Evolutionary conservation across 495 filamentous ascomycete species (phyloP).

Genomic region (Daldinia decipiens): DNA sequence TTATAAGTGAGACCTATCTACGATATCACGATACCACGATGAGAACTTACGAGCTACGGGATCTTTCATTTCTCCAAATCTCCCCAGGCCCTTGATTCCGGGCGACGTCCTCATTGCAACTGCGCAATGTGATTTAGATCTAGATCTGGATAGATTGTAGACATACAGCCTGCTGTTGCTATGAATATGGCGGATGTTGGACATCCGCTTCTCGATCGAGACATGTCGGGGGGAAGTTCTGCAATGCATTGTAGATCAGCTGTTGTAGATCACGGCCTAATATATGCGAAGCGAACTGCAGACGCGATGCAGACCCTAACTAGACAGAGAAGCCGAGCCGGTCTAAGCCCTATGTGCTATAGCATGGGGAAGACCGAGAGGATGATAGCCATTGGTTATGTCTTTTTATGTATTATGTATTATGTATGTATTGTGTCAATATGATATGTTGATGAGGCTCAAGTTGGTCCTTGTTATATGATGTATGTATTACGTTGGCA

Average conservation of each 20-base stretch:
- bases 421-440: constrained; percentile 9
- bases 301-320: constrained; percentile 26
- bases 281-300: constrained; percentile 31
- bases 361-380: background rate
- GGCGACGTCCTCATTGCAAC: background rate
- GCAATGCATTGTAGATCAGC: constrained; percentile 44
- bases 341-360: constrained; percentile 21
- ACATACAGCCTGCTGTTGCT: background rate
- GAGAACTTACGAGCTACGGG: background rate
- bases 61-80: constrained; percentile 1
- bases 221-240: constrained; percentile 23
- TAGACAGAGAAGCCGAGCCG: background rate
- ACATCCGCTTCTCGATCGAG: constrained; percentile 33
- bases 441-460: constrained; percentile 12
- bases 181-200: constrained; percentile 31
- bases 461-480: constrained; percentile 1
- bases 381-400: background rate
- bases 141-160: constrained; percentile 13
- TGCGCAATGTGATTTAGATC: constrained; percentile 8
- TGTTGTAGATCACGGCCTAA: constrained; percentile 32
- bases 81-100: constrained; percentile 13
- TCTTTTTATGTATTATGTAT: background rate
- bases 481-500: background rate
- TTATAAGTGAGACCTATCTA: background rate
- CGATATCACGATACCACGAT: constrained; percentile 9